Percentiles rank a stretch among this genome's conserved stretches.
phyloP scores from a whole-genome alignment of 202 grass and related monocot species.

The Schoenoplectus triqueter region DNA sequence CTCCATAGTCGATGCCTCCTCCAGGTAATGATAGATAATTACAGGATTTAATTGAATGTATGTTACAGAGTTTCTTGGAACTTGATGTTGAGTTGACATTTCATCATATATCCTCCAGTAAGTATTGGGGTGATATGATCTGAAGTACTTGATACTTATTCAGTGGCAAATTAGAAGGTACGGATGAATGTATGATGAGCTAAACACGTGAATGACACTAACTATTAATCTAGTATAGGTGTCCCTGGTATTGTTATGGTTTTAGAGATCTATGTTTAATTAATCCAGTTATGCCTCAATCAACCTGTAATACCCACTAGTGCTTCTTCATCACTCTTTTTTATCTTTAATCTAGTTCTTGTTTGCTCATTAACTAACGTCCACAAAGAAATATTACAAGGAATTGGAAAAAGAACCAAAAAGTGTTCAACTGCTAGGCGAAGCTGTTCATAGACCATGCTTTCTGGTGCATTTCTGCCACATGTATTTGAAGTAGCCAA shows the following conservation, averaged over 20 bases:
- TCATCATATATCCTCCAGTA: neutral
- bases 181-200: no score
- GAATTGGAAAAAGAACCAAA: neutral
- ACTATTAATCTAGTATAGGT: no score
- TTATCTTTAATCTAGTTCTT: slow-evolving; percentile 2
- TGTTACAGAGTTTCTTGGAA: neutral
- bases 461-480: neutral
- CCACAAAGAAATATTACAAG: neutral
- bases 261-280: neutral
- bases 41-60: neutral
- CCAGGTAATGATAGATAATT: slow-evolving; percentile 17
- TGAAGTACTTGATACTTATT: neutral
- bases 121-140: neutral
- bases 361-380: neutral
- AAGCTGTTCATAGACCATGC: neutral
- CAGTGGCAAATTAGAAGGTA: neutral
- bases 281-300: neutral
- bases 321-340: neutral
- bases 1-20: slow-evolving; percentile 66
- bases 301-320: neutral
- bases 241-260: no score
- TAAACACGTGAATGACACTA: no score
- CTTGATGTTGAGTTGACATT: neutral
- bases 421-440: neutral
- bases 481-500: neutral